These are phyloP conservation scores for Raffaelea ambrosiae DNA, from an alignment of 2,329 filamentous ascomycete genomes.

Conservation along the genomic window DNA sequence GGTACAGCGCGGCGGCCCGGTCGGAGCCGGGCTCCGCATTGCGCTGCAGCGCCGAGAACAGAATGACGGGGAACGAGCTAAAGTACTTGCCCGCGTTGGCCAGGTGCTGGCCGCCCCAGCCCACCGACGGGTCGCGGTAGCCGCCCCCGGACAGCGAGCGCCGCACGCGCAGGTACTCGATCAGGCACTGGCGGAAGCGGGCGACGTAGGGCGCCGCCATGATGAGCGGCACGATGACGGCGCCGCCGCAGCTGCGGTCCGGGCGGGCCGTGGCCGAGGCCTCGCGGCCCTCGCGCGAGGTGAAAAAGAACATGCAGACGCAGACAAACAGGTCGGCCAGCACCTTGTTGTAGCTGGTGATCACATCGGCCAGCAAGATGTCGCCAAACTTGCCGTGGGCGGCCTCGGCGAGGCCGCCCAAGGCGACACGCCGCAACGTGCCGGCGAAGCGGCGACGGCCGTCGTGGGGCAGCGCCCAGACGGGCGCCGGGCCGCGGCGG, in stretches of 20 bases:
- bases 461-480: slow-evolving; percentile 41
- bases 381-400: slow-evolving; percentile 93
- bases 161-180: slow-evolving; percentile 70
- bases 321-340: slow-evolving; percentile 83
- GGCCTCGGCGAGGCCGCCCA: slow-evolving; percentile 79
- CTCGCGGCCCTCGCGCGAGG: slow-evolving; percentile 29
- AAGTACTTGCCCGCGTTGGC: slow-evolving; percentile 93
- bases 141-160: slow-evolving; percentile 18
- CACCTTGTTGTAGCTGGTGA: slow-evolving; percentile 92
- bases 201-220: slow-evolving; percentile 78
- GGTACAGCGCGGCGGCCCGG: slow-evolving; percentile 36
- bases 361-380: slow-evolving; percentile 82
- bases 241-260: slow-evolving; percentile 72
- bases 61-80: slow-evolving; percentile 86
- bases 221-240: slow-evolving; percentile 72
- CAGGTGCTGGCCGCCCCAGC: slow-evolving; percentile 78
- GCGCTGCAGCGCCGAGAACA: slow-evolving; percentile 67
- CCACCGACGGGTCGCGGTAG: slow-evolving; percentile 45
- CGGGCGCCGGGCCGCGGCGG: background rate
- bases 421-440: slow-evolving; percentile 66
- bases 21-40: slow-evolving; percentile 22
- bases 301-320: slow-evolving; percentile 78
- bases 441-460: slow-evolving; percentile 69
- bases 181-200: slow-evolving; percentile 84
- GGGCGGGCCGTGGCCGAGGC: slow-evolving; percentile 71